Conservation (phyloP, 192 early-diverging fungal genomes). For the Entomortierella parvispora region DNA sequence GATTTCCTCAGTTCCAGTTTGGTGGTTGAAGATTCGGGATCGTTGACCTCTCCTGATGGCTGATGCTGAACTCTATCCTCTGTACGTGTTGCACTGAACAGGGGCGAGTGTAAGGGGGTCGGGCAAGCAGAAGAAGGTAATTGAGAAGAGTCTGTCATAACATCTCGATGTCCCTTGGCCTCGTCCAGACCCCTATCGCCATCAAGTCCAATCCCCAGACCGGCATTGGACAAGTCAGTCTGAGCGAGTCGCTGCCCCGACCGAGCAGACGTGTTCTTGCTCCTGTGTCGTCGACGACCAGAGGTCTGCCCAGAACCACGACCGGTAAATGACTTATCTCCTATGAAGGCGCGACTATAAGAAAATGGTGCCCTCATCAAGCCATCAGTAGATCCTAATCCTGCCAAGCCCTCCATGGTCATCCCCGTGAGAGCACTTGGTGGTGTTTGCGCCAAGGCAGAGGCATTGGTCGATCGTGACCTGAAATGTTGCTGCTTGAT, state of each 20-base stretch:
- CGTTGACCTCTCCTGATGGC: background rate
- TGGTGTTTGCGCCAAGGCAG: conserved; percentile 1
- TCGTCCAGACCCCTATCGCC: background rate
- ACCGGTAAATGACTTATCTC: background rate
- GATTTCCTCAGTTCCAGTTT: too few species aligned
- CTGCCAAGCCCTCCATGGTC: conserved; percentile 16
- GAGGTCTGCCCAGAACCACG: too few species aligned
- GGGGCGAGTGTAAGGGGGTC: conserved; percentile 54
- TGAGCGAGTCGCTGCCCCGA: background rate
- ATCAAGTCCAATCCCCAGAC: conserved; percentile 1
- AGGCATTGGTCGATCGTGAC: background rate
- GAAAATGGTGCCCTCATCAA: background rate
- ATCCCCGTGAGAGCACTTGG: conserved; percentile 18
- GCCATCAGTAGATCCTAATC: conserved; percentile 5
- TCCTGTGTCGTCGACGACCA: background rate
- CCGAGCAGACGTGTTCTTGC: background rate
- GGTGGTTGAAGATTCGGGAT: too few species aligned
- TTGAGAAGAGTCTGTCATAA: conserved; percentile 51
- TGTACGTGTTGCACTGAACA: conserved; percentile 47
- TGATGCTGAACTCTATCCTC: conserved; percentile 27
- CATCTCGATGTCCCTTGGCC: conserved; percentile 6
- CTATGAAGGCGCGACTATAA: too few species aligned
- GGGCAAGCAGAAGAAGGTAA: conserved; percentile 56
- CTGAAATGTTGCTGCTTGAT: background rate
- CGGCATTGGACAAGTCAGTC: background rate